Base-by-base conservation (phyloP, 768 basidiomycete genomes). In the Tricholoma flavovirens region DNA sequence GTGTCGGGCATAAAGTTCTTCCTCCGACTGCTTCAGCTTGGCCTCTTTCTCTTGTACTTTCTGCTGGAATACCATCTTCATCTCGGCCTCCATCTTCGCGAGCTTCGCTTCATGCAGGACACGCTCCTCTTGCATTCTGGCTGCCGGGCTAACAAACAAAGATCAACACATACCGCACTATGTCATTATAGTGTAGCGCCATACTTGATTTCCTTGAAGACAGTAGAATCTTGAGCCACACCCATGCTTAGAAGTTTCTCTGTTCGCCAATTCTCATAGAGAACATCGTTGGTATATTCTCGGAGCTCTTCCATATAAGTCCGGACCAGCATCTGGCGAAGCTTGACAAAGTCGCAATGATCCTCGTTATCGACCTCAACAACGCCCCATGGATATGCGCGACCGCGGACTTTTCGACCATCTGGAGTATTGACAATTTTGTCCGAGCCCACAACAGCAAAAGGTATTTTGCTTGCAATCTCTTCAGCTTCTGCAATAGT, bases 41-140 rank as follows among this genome's bases (percentile, higher is more conserved):
- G 93, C 84, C 71, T 99, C 97, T 80, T 99, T 98, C 72, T 99
- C 97, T 71, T 94, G 93, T 54, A 99, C 97, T 73, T 99, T 99
- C 75, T 98, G 97, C 70, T 95, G 94, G 93, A 99, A 99, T 65
- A 99, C 97, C 92, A 96, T 93, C 85, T 98, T 98, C 97, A 99
- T 99, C 81, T 98, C 97, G 55, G 94, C 90, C 77, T 99, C 97
- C 88, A 98, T 98, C 86, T 99, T 99, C 55, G 92, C 84, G 54
- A 99, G 84, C 73, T 98, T 98, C 63, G 91, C 90, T 75, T 99
- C 96, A 75, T 99, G 96, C 67, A 98, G 73, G 52, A 92, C 79
- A 55, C 97, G 90, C 69, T 99, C 97, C 69, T 99, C 97, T 61
- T 95, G 93, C 76, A 93, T 83, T 73, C 93, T 89, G 57, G 90